These are phyloP conservation scores for Arthrobotrys entomopaga DNA, from an alignment of 2,329 filamentous ascomycete genomes.

Conservation along the genomic window DNA sequence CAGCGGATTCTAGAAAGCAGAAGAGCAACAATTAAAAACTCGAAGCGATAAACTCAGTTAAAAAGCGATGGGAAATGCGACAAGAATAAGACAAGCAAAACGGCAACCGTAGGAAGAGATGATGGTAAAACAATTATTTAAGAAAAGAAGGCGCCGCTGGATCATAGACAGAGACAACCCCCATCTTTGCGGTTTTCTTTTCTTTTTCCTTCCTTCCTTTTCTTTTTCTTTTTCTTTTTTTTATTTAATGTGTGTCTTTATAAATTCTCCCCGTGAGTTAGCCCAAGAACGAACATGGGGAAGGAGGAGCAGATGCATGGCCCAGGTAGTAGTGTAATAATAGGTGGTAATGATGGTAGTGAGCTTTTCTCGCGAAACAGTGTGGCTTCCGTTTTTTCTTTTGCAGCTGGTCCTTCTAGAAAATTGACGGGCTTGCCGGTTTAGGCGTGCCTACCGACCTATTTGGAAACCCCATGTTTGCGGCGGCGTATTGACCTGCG, in stretches of 20 bases:
- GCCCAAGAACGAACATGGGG: constrained; percentile 31
- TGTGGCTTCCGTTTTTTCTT: constrained; percentile 43
- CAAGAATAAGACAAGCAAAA: not conserved
- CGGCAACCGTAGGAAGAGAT: constrained; percentile 11
- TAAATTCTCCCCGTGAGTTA: constrained; percentile 50
- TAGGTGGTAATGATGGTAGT: too few relatives aligned
- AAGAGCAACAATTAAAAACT: constrained; percentile 1
- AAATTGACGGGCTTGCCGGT: constrained; percentile 55
- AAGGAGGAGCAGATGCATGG: constrained; percentile 40
- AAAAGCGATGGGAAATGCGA: constrained; percentile 4
- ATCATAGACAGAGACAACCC: constrained; percentile 25
- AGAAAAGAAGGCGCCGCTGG: constrained; percentile 42
- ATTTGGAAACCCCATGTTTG: constrained; percentile 52
- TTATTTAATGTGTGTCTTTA: constrained; percentile 25
- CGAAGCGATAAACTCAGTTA: not conserved
- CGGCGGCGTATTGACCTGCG: constrained; percentile 17
- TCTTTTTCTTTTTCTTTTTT: constrained; percentile 30
- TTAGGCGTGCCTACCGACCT: constrained; percentile 40
- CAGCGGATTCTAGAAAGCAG: constrained; percentile 53
- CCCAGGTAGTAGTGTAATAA: constrained; percentile 1
- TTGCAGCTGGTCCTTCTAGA: constrained; percentile 35
- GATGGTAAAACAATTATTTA: constrained; percentile 51
- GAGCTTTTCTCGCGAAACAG: constrained; percentile 50
- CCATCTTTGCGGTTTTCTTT: constrained; percentile 13
- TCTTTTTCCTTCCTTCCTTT: not conserved